These are phyloP conservation scores for Cladophialophora chaetospira DNA, from an alignment of 2,329 filamentous ascomycete species.

Conservation along the genomic window DNA sequence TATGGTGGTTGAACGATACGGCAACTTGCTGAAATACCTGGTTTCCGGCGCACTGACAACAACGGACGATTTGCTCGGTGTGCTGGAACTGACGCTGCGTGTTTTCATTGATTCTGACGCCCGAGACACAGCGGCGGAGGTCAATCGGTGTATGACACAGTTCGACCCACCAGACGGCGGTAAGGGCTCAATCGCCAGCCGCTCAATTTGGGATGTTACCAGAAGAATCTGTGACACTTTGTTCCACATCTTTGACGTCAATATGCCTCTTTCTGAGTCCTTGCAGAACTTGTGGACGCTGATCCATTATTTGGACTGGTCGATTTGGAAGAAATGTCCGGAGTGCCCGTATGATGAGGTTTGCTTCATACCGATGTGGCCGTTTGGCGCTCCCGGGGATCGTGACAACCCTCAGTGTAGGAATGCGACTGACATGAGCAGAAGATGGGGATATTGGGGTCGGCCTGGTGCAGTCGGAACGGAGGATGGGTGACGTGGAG, in stretches of 20 bases:
- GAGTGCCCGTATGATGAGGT: conserved; percentile 56
- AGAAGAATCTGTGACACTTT: conserved; percentile 40
- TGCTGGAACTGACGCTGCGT: conserved; percentile 37
- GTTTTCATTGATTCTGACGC: conserved; percentile 41
- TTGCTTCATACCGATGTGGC: conserved; percentile 67
- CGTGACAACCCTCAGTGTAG: conserved; percentile 54
- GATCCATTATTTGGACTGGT: conserved; percentile 59
- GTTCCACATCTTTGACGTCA: conserved; percentile 31
- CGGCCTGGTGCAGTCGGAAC: background rate
- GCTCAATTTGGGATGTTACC: conserved; percentile 38
- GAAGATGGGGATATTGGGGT: conserved; percentile 17
- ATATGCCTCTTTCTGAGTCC: conserved; percentile 6
- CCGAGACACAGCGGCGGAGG: conserved; percentile 36
- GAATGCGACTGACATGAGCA: conserved; percentile 31
- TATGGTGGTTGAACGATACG: conserved; percentile 65
- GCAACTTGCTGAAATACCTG: conserved; percentile 52
- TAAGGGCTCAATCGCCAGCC: conserved; percentile 31
- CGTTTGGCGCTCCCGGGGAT: conserved; percentile 57
- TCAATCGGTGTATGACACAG: conserved; percentile 40
- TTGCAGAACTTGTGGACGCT: conserved; percentile 41
- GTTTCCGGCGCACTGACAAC: conserved; percentile 35
- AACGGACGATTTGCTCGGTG: conserved; percentile 33
- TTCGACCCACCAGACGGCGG: conserved; percentile 36
- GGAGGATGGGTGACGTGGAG: background rate
- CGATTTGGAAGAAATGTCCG: conserved; percentile 59